Evolutionary conservation across 1,139 yeast species (phyloP), one percentile per base, ranked within the genome.

Genomic region (Saccharomyces pastorianus): DNA sequence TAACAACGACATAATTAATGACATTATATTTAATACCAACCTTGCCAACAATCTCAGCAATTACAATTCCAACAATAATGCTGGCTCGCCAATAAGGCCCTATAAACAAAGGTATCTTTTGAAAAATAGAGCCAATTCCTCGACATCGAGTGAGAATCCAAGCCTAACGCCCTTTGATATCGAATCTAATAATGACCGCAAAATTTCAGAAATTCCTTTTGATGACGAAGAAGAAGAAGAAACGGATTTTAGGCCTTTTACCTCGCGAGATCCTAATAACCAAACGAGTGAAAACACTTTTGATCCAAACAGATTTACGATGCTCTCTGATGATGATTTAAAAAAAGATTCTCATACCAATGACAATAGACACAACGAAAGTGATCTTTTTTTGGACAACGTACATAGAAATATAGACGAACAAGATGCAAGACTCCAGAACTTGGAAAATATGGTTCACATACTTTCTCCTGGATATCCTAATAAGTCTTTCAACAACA

Each of bases 351-450:
- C 49, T n/a, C 27, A 31, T 13, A 14, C 28, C 6, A 20, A 46
- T 34, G 26, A 47, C 11, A 20, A 28, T 28, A 29, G 9, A 29
- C 44, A 27, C 32, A 27, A 49, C 38, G 41, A 42, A 51, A 26
- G 51, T 20, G 51, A 56, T 64, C 48, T 55, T 59, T 34, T 61
- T 62, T 48, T 55, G 67, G 44, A 65, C 66, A 51, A 56, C 61
- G 17, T 38, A 8, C 44, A 38, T 38, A 25, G 44, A 11, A 67
- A 64, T 51, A 66, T 69, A 14, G 64, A 64, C 46, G 65, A 63
- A 48, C 72, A 68, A 55, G 71, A 66, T 48, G 64, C 61, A 31
- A 60, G 70, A 17, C 64, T 69, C n/a, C 64, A 60, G 47, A 63
- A 66, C 41, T 55, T 66, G 47, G 68, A 65, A 48, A 63, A 63